Base-by-base conservation (phyloP, 441 rosid genomes). In the Theobroma grandiflorum region DNA sequence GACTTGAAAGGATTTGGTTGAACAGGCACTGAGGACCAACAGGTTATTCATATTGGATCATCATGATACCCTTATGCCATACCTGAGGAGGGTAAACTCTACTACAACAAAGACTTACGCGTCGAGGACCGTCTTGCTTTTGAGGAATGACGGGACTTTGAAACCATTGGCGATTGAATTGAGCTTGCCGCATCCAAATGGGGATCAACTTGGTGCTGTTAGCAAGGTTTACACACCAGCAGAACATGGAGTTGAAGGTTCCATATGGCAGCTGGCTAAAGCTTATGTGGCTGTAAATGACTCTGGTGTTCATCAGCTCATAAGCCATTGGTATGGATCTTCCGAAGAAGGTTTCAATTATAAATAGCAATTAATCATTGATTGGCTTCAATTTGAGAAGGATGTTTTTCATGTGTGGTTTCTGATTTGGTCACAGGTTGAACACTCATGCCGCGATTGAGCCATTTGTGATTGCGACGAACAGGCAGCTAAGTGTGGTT, bases 241-340 rank as follows among this genome's bases (percentile, higher is more conserved):
- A 16, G 84, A 83, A 33, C 68, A 84, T 37, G 94, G 92, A 0
- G 84, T 87, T 0, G 82, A 86, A 82, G 89, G 89, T 83, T 86
- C 91, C 16, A 75, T 93, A 47, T 96, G 99, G 99, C 92, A 92
- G 59, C 87, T 96, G 42, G 96, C 99, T n/a, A 96, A 96, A 78
- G 98, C 98, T 80, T 94, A 91, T 76, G 99, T 85, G 0, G 91
- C 89, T 3, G 95, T 94, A 43, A 88, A 90, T 38, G 98, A 96
- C 83, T 90, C 98, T 3, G 98, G 98, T 65, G 77, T 82, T 65
- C 98, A 96, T 82, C 97, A 96, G 78, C 95, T 94, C 50, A 89
- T 90, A 47, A 95, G 96, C 84, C 99, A 96, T 80, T 96, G 95
- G 94, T 92, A 89, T 73, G 80, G 11, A 43, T 73, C 6, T 38